phyloP scores from a whole-genome alignment of 495 filamentous ascomycete species.

The Penicillium simplicissimum region DNA sequence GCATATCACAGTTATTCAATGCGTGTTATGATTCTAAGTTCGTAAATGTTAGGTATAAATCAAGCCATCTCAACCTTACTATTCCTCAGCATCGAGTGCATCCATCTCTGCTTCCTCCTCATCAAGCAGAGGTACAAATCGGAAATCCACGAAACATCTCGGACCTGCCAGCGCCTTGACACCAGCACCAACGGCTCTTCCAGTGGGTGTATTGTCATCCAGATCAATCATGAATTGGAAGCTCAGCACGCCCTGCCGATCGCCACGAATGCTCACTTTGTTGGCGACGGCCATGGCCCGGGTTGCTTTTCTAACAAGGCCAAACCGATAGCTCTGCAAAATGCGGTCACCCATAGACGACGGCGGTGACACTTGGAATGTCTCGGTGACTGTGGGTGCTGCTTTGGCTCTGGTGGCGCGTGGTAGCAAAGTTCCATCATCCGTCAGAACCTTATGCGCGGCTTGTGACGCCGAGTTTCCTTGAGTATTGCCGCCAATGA shows the following conservation, averaged over 20 bases:
- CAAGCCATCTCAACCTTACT: not conserved
- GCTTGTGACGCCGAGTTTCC: conserved; percentile 18
- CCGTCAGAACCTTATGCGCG: conserved; percentile 28
- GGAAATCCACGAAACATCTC: conserved; percentile 75
- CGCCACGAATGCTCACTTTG: conserved; percentile 88
- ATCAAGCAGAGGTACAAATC: conserved; percentile 69
- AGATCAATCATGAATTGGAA: conserved; percentile 96
- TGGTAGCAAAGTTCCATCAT: conserved; percentile 41
- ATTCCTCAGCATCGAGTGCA: conserved; percentile 14
- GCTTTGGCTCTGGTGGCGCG: conserved; percentile 49
- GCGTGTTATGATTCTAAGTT: not conserved
- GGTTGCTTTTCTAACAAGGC: conserved; percentile 75
- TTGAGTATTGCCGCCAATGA: conserved; percentile 11
- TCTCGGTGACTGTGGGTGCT: conserved; percentile 50
- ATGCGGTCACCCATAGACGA: conserved; percentile 43
- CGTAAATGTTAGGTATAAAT: not conserved
- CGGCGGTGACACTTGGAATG: conserved; percentile 50
- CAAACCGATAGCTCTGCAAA: conserved; percentile 69
- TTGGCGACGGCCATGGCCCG: conserved; percentile 87
- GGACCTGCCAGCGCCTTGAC: conserved; percentile 24
- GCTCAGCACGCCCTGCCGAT: conserved; percentile 85
- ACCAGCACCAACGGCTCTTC: conserved; percentile 27
- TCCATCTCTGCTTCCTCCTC: conserved; percentile 59
- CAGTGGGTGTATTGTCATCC: conserved; percentile 39
- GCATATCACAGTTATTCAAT: not conserved